phyloP scores from a whole-genome alignment of 306 rosid species.

The Amphicarpaea edgeworthii region DNA sequence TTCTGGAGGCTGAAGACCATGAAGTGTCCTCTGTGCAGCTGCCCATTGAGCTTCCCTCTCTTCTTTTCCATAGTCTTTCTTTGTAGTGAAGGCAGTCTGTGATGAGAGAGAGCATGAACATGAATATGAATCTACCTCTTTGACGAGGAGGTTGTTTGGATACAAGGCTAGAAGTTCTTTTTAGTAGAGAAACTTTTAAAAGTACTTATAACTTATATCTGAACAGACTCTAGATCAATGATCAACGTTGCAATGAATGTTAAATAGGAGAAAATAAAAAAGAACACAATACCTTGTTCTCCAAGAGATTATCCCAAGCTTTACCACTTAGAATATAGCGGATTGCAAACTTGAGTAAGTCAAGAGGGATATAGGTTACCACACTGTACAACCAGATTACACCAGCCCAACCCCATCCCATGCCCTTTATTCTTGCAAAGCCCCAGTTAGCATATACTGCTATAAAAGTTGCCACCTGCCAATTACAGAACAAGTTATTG shows the following conservation, averaged over 20 bases:
- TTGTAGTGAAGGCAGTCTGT: constrained; percentile 93
- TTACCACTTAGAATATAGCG: constrained; percentile 84
- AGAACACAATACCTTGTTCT: constrained; percentile 83
- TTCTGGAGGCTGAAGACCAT: constrained; percentile 92
- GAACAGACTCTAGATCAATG: too few relatives aligned
- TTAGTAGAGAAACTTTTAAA: too few relatives aligned
- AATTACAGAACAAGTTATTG: constrained; percentile 22
- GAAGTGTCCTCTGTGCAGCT: constrained; percentile 82
- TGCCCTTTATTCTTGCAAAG: constrained; percentile 83
- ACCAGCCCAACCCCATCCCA: constrained; percentile 99
- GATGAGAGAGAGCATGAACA: constrained; percentile 24
- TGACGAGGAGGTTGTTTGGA: too few relatives aligned
- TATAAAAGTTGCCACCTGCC: constrained; percentile 82
- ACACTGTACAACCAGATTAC: constrained; percentile 86
- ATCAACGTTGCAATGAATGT: constrained; percentile 14
- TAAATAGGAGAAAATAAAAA: background rate
- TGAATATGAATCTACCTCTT: constrained; percentile 29
- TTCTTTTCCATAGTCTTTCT: constrained; percentile 95
- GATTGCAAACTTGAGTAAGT: constrained; percentile 83
- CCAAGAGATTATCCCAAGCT: constrained; percentile 90
- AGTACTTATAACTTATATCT: too few relatives aligned
- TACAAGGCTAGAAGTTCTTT: too few relatives aligned
- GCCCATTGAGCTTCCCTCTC: constrained; percentile 99
- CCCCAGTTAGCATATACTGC: constrained; percentile 91
- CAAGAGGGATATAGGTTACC: constrained; percentile 90